Percentiles rank a stretch among this genome's conserved stretches.
phyloP scores from a whole-genome alignment of 2,329 filamentous ascomycete genomes.

The Claviceps africana region DNA sequence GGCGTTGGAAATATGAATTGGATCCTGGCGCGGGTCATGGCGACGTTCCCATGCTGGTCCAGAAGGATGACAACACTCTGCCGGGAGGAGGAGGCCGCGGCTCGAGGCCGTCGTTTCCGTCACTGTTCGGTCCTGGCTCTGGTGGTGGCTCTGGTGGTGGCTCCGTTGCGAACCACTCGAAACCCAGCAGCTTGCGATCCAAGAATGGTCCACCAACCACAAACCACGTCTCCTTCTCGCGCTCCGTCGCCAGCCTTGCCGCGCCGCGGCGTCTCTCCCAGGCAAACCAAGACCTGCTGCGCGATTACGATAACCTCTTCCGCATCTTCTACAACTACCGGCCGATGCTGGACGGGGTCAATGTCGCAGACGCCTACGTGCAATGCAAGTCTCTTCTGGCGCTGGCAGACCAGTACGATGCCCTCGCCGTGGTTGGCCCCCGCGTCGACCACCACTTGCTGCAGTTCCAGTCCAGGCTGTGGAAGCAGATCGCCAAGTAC shows the following conservation, averaged over 20 bases:
- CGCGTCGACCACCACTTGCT: constrained; percentile 87
- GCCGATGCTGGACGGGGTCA: constrained; percentile 66
- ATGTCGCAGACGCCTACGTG: constrained; percentile 83
- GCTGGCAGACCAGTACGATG: constrained; percentile 90
- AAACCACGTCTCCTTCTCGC: constrained; percentile 52
- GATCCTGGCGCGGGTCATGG: constrained; percentile 59
- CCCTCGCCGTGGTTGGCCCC: constrained; percentile 72
- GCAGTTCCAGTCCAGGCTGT: constrained; percentile 78
- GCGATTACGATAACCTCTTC: constrained; percentile 92
- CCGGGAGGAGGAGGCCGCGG: constrained; percentile 6
- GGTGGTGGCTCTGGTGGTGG: constrained; percentile 27
- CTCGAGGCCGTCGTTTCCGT: constrained; percentile 11
- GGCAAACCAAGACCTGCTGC: constrained; percentile 60
- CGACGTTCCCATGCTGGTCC: constrained; percentile 78
- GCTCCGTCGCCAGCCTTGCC: constrained; percentile 70
- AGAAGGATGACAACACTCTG: constrained; percentile 47
- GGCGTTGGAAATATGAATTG: constrained; percentile 75
- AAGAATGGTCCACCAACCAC: constrained; percentile 25
- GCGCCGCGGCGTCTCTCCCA: constrained; percentile 34
- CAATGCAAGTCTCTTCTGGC: constrained; percentile 84
- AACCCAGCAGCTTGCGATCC: constrained; percentile 19
- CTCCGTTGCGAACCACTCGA: constrained; percentile 36
- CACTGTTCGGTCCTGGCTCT: constrained; percentile 19
- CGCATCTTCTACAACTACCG: constrained; percentile 92
- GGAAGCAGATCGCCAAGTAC: constrained; percentile 95